phyloP scores from a whole-genome alignment of 345 rosid genomes.

The Eucalyptus virginea region DNA sequence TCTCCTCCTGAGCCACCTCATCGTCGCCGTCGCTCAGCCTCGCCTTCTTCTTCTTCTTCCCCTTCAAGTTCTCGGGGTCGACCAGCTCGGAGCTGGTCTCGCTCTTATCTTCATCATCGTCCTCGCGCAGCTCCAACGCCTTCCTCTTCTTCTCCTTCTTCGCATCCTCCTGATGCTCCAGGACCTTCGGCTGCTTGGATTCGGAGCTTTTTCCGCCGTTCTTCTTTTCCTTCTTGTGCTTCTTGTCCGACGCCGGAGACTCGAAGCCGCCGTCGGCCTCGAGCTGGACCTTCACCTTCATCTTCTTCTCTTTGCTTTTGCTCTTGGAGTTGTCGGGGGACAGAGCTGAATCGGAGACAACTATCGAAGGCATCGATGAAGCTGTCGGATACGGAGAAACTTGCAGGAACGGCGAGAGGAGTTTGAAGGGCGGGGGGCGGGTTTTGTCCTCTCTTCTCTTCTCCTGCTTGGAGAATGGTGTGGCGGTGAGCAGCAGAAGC shows the following conservation, averaged over 20 bases:
- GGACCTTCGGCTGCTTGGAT: not conserved
- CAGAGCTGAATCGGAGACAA: not conserved
- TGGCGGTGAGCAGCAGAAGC: slow-evolving; percentile 12
- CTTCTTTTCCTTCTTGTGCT: slow-evolving; percentile 26
- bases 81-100: slow-evolving; percentile 70
- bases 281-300: slow-evolving; percentile 46
- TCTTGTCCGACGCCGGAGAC: not conserved
- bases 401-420: not conserved
- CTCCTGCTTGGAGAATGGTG: not conserved
- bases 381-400: not conserved
- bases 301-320: slow-evolving; percentile 40
- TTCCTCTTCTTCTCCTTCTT: slow-evolving; percentile 48
- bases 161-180: slow-evolving; percentile 9
- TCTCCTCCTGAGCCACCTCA: slow-evolving; percentile 29
- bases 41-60: slow-evolving; percentile 39
- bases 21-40: slow-evolving; percentile 25
- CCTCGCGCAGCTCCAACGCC: slow-evolving; percentile 18
- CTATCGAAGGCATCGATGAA: slow-evolving; percentile 45
- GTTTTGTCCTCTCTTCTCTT: slow-evolving; percentile 10
- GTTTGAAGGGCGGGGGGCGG: not conserved
- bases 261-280: slow-evolving; percentile 20
- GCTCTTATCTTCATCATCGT: slow-evolving; percentile 36
- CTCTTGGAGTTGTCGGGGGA: slow-evolving; percentile 6
- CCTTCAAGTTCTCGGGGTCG: slow-evolving; percentile 21
- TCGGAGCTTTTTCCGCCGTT: slow-evolving; percentile 14